Conservation (phyloP, 345 rosid genomes). For the Anastatica hierochuntica region DNA sequence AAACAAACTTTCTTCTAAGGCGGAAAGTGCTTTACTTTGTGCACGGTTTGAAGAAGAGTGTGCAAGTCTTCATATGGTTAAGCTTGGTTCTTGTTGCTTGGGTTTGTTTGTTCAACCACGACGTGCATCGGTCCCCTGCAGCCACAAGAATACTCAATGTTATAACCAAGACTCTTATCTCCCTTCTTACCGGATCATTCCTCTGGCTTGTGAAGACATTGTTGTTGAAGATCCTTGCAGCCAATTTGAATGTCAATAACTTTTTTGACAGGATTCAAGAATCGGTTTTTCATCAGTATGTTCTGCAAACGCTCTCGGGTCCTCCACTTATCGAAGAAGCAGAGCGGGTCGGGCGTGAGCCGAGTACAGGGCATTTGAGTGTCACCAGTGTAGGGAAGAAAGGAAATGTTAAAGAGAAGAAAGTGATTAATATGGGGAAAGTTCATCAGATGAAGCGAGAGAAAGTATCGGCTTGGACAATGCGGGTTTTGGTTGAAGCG, state of each 20-base stretch:
- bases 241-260: no score
- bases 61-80: slow-evolving; percentile 77
- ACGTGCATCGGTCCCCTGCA: slow-evolving; percentile 30
- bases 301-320: slow-evolving; percentile 73
- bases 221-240: no score
- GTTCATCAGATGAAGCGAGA: slow-evolving; percentile 65
- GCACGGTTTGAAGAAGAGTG: slow-evolving; percentile 76
- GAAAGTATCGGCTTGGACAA: slow-evolving; percentile 83
- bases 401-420: slow-evolving; percentile 36
- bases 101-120: slow-evolving; percentile 46
- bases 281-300: slow-evolving; percentile 69
- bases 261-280: no score
- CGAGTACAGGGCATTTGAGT: slow-evolving; percentile 43
- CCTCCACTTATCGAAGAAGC: slow-evolving; percentile 56
- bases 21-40: slow-evolving; percentile 84
- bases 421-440: slow-evolving; percentile 70
- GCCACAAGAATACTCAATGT: slow-evolving; percentile 33
- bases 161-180: no score
- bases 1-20: slow-evolving; percentile 53
- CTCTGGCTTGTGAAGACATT: no score
- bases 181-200: no score
- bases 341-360: slow-evolving; percentile 42
- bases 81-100: slow-evolving; percentile 58
- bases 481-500: slow-evolving; percentile 69
- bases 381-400: slow-evolving; percentile 36